These are phyloP conservation scores for Solanum aculeatissimum DNA, from an alignment of 305 asterid genomes.

Conservation along the genomic window DNA sequence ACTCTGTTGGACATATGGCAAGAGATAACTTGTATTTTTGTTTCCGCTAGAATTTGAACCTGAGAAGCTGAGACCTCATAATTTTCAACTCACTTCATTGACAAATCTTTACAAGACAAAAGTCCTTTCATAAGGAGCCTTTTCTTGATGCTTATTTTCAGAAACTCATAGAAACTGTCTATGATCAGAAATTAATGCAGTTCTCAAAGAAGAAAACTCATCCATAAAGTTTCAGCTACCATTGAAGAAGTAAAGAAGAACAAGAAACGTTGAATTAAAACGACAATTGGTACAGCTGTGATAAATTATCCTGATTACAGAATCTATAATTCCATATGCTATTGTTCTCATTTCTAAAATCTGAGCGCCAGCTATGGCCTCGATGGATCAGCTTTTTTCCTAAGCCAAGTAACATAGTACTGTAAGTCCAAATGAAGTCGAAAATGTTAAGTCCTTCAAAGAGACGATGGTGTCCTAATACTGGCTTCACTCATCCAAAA, in stretches of 20 bases:
- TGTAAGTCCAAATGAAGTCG: not conserved
- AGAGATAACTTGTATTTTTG: no score
- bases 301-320: not conserved
- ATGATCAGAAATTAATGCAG: not conserved
- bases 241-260: not conserved
- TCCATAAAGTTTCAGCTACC: not conserved
- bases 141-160: not conserved
- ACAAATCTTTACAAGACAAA: not conserved
- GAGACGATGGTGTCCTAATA: not conserved
- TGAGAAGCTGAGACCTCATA: no score
- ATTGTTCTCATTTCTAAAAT: not conserved
- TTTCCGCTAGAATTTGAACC: no score
- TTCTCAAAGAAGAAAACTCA: not conserved
- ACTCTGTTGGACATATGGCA: no score
- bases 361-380: not conserved
- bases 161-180: no score
- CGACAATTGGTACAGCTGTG: not conserved
- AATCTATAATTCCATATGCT: not conserved
- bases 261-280: not conserved
- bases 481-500: not conserved
- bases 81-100: no score
- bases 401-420: not conserved
- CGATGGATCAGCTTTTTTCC: not conserved
- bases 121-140: not conserved
- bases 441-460: not conserved